Conservation (phyloP, 257 asterid species). For the Penstemon barbatus region DNA sequence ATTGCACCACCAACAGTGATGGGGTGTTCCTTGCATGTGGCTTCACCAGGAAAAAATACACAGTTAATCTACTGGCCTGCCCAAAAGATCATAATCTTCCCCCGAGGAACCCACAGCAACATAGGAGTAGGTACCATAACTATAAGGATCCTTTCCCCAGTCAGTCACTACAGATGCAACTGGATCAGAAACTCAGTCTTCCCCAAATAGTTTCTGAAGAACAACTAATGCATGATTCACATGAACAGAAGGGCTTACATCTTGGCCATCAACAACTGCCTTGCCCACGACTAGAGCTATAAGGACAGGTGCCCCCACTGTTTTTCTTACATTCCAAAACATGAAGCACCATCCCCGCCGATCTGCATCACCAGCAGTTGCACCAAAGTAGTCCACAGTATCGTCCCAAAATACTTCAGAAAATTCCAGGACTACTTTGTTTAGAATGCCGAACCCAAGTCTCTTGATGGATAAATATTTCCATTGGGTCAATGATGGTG, state of each 20-base stretch:
- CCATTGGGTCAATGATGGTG: slow-evolving; percentile 93
- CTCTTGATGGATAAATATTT: slow-evolving; percentile 71
- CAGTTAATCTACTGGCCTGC: slow-evolving; percentile 90
- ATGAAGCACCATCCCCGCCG: slow-evolving; percentile 94
- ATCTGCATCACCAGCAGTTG: slow-evolving; percentile 81
- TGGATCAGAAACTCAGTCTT: slow-evolving; percentile 78
- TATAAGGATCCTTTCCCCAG: slow-evolving; percentile 96
- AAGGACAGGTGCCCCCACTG: slow-evolving; percentile 99
- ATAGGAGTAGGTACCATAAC: slow-evolving; percentile 95
- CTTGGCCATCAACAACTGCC: slow-evolving; percentile 90
- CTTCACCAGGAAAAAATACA: slow-evolving; percentile 98
- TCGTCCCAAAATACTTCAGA: slow-evolving; percentile 97
- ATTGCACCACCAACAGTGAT: slow-evolving; percentile 99
- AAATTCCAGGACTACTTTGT: slow-evolving; percentile 92
- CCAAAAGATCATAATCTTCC: slow-evolving; percentile 87
- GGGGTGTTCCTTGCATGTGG: slow-evolving; percentile 99
- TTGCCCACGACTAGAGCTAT: slow-evolving; percentile 94
- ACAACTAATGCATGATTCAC: slow-evolving; percentile 78
- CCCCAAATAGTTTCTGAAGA: slow-evolving; percentile 94
- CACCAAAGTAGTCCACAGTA: slow-evolving; percentile 91
- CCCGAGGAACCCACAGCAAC: slow-evolving; percentile 87
- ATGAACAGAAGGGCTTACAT: slow-evolving; percentile 64
- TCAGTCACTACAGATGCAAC: slow-evolving; percentile 92
- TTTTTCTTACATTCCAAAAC: slow-evolving; percentile 99
- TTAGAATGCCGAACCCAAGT: slow-evolving; percentile 96